These are phyloP conservation scores for Podospora appendiculata DNA, from an alignment of 495 filamentous ascomycete species.

Conservation along the genomic window DNA sequence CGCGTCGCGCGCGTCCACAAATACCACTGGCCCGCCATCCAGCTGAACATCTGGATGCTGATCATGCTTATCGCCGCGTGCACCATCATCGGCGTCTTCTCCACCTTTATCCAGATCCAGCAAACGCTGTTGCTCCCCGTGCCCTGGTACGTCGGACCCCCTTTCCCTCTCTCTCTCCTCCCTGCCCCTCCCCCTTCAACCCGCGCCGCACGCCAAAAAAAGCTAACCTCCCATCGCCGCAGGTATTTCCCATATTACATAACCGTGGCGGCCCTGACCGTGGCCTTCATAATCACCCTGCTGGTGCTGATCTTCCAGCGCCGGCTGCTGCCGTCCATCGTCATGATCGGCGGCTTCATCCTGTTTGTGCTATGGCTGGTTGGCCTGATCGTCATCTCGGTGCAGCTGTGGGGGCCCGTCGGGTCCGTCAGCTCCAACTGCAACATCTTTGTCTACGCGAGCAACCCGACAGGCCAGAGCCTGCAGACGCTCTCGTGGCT, in stretches of 20 bases:
- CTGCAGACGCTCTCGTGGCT: constrained; percentile 75
- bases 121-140: constrained; percentile 57
- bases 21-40: constrained; percentile 91
- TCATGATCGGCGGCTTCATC: constrained; percentile 87
- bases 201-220: neutral
- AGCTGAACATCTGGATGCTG: constrained; percentile 89
- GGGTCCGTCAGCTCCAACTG: constrained; percentile 76
- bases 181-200: neutral
- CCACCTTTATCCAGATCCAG: constrained; percentile 77
- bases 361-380: constrained; percentile 89
- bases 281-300: constrained; percentile 67
- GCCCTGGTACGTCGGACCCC: constrained; percentile 69
- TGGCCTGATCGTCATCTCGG: constrained; percentile 78
- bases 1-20: constrained; percentile 45
- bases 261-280: constrained; percentile 55
- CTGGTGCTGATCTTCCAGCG: constrained; percentile 67
- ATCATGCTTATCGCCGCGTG: constrained; percentile 73
- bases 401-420: constrained; percentile 79
- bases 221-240: neutral
- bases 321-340: constrained; percentile 78
- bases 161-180: neutral
- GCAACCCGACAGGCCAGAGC: constrained; percentile 51
- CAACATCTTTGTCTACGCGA: constrained; percentile 54
- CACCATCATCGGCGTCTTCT: constrained; percentile 79
- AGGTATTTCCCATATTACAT: constrained; percentile 97